These are phyloP conservation scores for Termitomyces sp. DNA, from an alignment of 768 basidiomycete genomes.

Conservation along the genomic window DNA sequence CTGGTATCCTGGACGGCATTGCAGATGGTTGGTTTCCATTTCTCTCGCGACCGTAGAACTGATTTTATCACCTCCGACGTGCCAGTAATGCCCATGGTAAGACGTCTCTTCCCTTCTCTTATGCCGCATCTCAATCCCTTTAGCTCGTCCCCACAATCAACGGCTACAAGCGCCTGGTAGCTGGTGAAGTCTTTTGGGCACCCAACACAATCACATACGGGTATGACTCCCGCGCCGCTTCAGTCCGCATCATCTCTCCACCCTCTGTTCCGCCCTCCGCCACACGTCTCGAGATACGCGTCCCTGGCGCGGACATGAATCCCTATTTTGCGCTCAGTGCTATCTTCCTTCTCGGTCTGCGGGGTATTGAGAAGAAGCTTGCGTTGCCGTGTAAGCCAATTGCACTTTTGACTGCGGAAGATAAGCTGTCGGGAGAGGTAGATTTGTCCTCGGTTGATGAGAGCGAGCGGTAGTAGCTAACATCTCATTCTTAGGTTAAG, in stretches of 20 bases:
- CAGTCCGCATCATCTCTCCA: conserved; percentile 87
- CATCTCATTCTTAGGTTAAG: conserved; percentile 41
- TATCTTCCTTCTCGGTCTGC: conserved; percentile 80
- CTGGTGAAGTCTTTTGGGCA: conserved; percentile 92
- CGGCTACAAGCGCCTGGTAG: conserved; percentile 94
- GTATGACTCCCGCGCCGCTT: conserved; percentile 91
- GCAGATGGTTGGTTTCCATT: conserved; percentile 56
- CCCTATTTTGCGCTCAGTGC: conserved; percentile 86
- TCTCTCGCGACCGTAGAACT: neutral
- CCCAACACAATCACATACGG: conserved; percentile 92
- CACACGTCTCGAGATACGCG: conserved; percentile 88
- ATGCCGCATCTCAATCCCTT: neutral
- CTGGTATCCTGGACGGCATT: conserved; percentile 85
- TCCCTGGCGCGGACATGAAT: conserved; percentile 97
- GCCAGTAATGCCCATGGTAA: conserved; percentile 77
- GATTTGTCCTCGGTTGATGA: conserved; percentile 12
- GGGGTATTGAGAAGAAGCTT: conserved; percentile 80
- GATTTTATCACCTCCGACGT: neutral
- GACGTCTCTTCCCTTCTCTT: conserved; percentile 7
- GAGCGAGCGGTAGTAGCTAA: conserved; percentile 5
- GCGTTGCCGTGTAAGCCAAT: conserved; percentile 68
- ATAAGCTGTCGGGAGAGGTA: conserved; percentile 52
- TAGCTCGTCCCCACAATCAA: conserved; percentile 89
- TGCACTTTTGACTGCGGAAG: conserved; percentile 46
- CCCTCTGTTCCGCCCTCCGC: conserved; percentile 78